Conservation (phyloP, 2,329 filamentous ascomycete species). For the Nannizziopsis arthrosporioides region DNA sequence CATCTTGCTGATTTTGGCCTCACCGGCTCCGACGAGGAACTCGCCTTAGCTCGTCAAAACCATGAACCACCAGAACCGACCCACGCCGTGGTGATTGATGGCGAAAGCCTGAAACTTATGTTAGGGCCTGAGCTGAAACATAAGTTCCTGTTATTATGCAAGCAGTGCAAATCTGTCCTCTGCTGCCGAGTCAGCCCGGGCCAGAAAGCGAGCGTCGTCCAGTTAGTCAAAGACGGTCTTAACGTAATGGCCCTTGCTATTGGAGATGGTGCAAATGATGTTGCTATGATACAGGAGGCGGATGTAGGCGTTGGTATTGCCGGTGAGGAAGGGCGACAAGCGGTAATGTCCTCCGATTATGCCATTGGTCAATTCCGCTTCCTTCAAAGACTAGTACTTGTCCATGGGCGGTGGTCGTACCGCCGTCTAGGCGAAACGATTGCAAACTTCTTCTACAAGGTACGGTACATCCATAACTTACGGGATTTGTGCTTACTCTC, state of each 20-base stretch:
- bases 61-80: constrained; percentile 79
- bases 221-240: constrained; percentile 86
- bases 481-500: constrained; percentile 19
- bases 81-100: constrained; percentile 88
- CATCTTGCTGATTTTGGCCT: constrained; percentile 62
- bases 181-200: constrained; percentile 95
- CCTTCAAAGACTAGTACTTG: constrained; percentile 69
- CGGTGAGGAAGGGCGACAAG: constrained; percentile 81
- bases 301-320: constrained; percentile 95
- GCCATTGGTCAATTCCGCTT: constrained; percentile 91
- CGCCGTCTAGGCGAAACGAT: constrained; percentile 82
- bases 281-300: constrained; percentile 95
- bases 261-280: constrained; percentile 88
- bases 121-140: constrained; percentile 72
- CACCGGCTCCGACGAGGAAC: constrained; percentile 74
- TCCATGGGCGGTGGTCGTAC: constrained; percentile 95
- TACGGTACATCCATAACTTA: constrained; percentile 24
- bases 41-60: constrained; percentile 63
- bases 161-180: constrained; percentile 89
- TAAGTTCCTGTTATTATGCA: constrained; percentile 89
- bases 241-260: constrained; percentile 94
- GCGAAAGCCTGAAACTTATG: constrained; percentile 81
- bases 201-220: constrained; percentile 93
- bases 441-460: constrained; percentile 99
- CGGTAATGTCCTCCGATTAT: constrained; percentile 93